Conservation (phyloP, 2,329 filamentous ascomycete species). For the Nemania sp. region DNA sequence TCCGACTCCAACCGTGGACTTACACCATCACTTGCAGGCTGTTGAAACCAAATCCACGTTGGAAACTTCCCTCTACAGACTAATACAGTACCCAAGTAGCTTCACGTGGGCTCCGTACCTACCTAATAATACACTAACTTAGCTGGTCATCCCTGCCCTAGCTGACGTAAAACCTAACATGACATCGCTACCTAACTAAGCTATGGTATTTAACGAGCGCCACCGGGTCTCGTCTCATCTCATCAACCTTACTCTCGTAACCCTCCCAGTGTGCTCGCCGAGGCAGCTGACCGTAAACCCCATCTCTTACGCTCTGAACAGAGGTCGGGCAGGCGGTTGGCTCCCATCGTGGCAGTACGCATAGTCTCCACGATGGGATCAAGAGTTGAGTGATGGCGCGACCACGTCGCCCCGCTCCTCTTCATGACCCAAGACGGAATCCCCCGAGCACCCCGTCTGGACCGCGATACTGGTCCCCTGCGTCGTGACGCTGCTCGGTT, state of each 20-base stretch:
- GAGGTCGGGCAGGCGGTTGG: conserved; percentile 36
- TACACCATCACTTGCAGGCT: too few species aligned
- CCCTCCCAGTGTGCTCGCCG: conserved; percentile 24
- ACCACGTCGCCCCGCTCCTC: conserved; percentile 23
- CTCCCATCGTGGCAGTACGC: conserved; percentile 32
- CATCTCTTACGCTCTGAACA: conserved; percentile 22
- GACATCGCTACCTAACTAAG: not conserved
- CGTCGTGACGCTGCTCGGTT: conserved; percentile 13
- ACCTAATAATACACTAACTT: not conserved
- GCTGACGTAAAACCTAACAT: conserved; percentile 16
- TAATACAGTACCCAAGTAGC: too few species aligned
- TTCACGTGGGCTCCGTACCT: not conserved
- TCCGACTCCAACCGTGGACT: too few species aligned
- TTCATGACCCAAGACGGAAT: conserved; percentile 28
- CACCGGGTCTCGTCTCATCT: not conserved
- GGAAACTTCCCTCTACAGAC: too few species aligned
- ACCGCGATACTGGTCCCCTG: conserved; percentile 23
- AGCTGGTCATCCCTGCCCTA: not conserved
- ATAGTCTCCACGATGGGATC: conserved; percentile 28
- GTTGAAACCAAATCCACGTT: too few species aligned
- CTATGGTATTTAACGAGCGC: conserved; percentile 11
- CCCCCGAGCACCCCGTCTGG: conserved; percentile 23
- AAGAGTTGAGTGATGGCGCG: conserved; percentile 26
- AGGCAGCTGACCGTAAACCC: conserved; percentile 36
- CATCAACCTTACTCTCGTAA: not conserved